Conservation (phyloP, 2,329 filamentous ascomycete species). For the Pezicula carpinea region DNA sequence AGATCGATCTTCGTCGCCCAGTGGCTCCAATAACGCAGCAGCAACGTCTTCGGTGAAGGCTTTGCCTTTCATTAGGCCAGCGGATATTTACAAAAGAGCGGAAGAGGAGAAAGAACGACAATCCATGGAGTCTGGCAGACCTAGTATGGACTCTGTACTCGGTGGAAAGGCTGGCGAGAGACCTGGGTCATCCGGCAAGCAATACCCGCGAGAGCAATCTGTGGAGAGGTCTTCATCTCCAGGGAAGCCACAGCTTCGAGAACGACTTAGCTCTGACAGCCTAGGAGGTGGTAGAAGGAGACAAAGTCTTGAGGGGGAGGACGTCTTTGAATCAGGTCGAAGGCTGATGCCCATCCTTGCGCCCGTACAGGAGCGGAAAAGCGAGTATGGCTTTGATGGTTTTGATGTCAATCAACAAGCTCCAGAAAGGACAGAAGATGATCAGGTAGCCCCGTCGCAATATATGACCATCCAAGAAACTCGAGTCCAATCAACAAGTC, state of each 20-base stretch:
- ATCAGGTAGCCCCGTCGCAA: conserved; percentile 5
- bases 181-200: conserved; percentile 18
- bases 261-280: conserved; percentile 20
- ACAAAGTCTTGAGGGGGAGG: conserved; percentile 24
- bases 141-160: conserved; percentile 49
- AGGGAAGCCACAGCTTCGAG: conserved; percentile 15
- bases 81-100: conserved; percentile 72
- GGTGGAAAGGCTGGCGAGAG: conserved; percentile 24
- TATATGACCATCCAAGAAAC: conserved; percentile 19
- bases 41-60: conserved; percentile 40
- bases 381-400: conserved; percentile 52
- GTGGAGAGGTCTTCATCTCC: conserved; percentile 8
- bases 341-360: conserved; percentile 40
- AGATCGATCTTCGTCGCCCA: conserved; percentile 31
- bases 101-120: conserved; percentile 58
- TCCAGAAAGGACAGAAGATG: conserved; percentile 10
- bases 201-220: conserved; percentile 15
- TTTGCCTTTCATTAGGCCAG: conserved; percentile 63
- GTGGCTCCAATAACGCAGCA: conserved; percentile 27
- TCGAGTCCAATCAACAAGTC: conserved; percentile 41
- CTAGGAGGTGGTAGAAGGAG: conserved; percentile 9
- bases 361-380: conserved; percentile 53
- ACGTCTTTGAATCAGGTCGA: conserved; percentile 32
- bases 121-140: conserved; percentile 52
- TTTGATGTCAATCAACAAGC: conserved; percentile 17